phyloP scores from a whole-genome alignment of 495 filamentous ascomycete species.

The Penicillium cosmopolitanum region DNA sequence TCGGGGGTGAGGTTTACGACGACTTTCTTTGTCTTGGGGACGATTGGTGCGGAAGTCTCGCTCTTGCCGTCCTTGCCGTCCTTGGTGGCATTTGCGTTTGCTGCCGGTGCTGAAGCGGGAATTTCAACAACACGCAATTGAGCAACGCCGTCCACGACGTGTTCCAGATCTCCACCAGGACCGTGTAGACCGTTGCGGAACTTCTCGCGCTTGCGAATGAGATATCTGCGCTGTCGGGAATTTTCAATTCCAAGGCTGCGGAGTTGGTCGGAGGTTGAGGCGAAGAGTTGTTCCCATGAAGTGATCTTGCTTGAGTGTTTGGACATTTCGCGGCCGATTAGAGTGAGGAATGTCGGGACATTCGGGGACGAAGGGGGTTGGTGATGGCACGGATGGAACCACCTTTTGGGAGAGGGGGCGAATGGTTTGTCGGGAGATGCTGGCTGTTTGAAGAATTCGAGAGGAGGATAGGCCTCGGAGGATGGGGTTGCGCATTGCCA shows the following conservation, averaged over 20 bases:
- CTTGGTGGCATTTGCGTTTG: background rate
- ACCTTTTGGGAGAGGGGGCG: conserved; percentile 38
- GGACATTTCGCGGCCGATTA: conserved; percentile 86
- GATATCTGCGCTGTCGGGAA: conserved; percentile 76
- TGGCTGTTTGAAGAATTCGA: conserved; percentile 30
- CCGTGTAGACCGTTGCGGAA: conserved; percentile 77
- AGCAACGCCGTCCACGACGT: conserved; percentile 73
- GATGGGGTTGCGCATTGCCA: conserved; percentile 40
- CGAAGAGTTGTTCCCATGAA: conserved; percentile 88
- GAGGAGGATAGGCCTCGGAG: conserved; percentile 34
- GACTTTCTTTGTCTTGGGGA: conserved; percentile 59
- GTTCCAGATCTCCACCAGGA: conserved; percentile 73
- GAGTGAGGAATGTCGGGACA: conserved; percentile 83
- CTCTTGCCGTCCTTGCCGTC: background rate
- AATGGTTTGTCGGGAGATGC: conserved; percentile 32
- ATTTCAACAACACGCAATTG: conserved; percentile 70
- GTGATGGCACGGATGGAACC: conserved; percentile 57
- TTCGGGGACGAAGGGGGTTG: conserved; percentile 91
- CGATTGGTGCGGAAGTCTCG: conserved; percentile 47
- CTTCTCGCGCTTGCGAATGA: conserved; percentile 82
- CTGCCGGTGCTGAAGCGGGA: conserved; percentile 23
- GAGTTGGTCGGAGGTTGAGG: conserved; percentile 73
- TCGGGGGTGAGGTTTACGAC: conserved; percentile 75
- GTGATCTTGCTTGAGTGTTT: conserved; percentile 80
- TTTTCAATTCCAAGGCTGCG: conserved; percentile 84